Conservation (phyloP, 306 rosid genomes). For the Pachyrhizus erosus region DNA sequence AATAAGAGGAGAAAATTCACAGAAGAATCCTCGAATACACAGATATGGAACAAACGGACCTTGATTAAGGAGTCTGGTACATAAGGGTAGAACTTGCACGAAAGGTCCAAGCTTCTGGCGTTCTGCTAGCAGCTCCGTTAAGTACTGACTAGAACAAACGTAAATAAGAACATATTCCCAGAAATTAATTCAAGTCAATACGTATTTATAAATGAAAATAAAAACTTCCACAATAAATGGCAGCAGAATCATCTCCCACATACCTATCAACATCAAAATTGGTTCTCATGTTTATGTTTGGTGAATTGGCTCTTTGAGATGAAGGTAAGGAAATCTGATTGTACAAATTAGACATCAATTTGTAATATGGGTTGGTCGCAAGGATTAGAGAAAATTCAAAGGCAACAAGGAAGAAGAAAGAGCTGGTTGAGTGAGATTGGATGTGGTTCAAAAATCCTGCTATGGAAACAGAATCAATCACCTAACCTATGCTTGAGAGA, state of each 20-base stretch:
- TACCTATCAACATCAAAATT: slow-evolving; percentile 60
- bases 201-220: slow-evolving; percentile 8
- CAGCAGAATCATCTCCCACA: slow-evolving; percentile 18
- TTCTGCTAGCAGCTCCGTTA: slow-evolving; percentile 59
- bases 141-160: slow-evolving; percentile 58
- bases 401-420: slow-evolving; percentile 11
- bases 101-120: slow-evolving; percentile 65
- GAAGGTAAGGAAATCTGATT: slow-evolving; percentile 56
- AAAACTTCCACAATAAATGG: neutral
- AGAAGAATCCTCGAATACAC: slow-evolving; percentile 8
- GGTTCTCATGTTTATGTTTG: slow-evolving; percentile 55
- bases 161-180: slow-evolving; percentile 31
- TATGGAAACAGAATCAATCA: slow-evolving; percentile 39
- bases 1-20: slow-evolving; percentile 1
- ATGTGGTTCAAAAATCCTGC: slow-evolving; percentile 22
- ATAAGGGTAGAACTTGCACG: slow-evolving; percentile 63
- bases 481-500: slow-evolving; percentile 39
- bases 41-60: slow-evolving; percentile 40
- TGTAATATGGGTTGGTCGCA: slow-evolving; percentile 13
- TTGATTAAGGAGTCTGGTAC: slow-evolving; percentile 63
- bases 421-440: slow-evolving; percentile 11
- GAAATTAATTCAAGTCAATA: slow-evolving; percentile 30
- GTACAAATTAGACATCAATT: slow-evolving; percentile 56
- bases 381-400: slow-evolving; percentile 36
- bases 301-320: slow-evolving; percentile 58